Base-by-base conservation (phyloP, 129 eudicot species). In the Flaveria ramosissima region DNA sequence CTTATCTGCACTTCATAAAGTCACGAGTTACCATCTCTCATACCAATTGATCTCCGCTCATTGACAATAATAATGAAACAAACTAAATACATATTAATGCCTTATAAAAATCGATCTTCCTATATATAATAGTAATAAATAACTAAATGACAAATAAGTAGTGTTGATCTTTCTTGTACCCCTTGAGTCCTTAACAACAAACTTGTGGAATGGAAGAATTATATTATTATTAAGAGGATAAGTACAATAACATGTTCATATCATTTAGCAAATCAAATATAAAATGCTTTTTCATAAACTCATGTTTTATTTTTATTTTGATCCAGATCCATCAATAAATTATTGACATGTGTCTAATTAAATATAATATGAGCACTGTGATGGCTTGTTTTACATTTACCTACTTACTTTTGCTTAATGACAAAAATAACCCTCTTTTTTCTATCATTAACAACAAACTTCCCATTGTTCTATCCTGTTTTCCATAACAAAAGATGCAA, bases 261-360 rank as follows among this genome's bases (percentile, higher is more conserved):
- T 57, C 32, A 21, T 59, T 59, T 59, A 59, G 65, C 36, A 59
- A 62, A 62, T 12, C 17, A 62, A 27, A 26, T 61, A 62, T 32
- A 32, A 41, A 64, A 64, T 76, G 30, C 14, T 9, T 10, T 46
- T 23, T 42, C 42, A 16, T 51, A 7, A 68, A 21, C 75, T 55
- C 75, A 4, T 43, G 51, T 16, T 42, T n/a, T 8, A 5, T 68
- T 56, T 45, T 77, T 24, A 23, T 62, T 57, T 43, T 70, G 82
- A 78, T 78, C 76, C 41, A 45, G 76, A 78, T 78, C 82, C 70
- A 70, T 57, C 76, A 70, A 78, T 70, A 43, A 30, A 2, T 15
- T 57, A 20, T 26, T 3, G 68, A 43, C 81, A 27, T 50, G 62
- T 78, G 82, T 56, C 71, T 15, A 45, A 7, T 50, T 62, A 75